These are phyloP conservation scores for Backusella parvicylindrica DNA, from an alignment of 192 early-diverging fungal genomes.

Conservation along the genomic window DNA sequence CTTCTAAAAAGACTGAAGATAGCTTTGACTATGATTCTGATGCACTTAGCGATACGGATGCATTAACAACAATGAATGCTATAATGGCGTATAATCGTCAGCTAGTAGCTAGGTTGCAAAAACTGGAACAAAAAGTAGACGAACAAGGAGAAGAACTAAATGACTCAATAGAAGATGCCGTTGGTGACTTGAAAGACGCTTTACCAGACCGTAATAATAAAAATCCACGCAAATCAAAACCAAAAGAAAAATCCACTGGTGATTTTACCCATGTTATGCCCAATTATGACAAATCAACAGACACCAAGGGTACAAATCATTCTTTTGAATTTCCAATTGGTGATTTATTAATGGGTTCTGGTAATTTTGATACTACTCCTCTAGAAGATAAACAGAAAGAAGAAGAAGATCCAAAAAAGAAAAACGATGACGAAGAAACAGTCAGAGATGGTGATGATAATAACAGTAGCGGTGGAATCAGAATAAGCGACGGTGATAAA, in stretches of 20 bases:
- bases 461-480: background rate
- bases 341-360: background rate
- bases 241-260: background rate
- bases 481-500: background rate
- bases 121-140: background rate
- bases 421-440: background rate
- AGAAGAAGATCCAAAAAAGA: background rate
- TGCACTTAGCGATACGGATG: background rate
- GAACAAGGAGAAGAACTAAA: background rate
- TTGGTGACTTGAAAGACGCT: background rate
- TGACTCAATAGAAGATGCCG: background rate
- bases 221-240: background rate
- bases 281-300: background rate
- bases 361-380: background rate
- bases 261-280: background rate
- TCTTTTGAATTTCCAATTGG: conserved; percentile 9
- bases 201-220: background rate
- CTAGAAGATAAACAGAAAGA: background rate
- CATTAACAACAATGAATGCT: background rate
- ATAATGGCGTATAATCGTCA: background rate
- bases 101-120: background rate
- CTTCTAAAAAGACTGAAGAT: background rate
- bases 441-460: background rate
- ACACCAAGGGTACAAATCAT: background rate
- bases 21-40: background rate